phyloP scores from a whole-genome alignment of 108 stramenopile genomes.

The Cyclotella kingstonii region DNA sequence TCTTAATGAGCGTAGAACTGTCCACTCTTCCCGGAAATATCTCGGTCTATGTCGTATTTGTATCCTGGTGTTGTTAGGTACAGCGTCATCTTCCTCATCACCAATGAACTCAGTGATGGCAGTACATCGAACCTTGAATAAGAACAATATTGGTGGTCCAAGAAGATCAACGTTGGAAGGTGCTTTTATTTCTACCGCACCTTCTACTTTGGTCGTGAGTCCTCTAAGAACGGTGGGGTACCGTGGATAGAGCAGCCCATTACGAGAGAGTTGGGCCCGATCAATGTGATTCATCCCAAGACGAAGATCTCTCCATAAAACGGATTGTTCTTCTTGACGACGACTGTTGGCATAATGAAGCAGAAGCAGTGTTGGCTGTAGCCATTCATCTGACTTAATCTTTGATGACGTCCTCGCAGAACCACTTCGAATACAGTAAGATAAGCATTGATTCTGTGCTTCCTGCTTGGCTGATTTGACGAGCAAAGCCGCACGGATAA shows the following conservation, averaged over 20 bases:
- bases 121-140: constrained; percentile 74
- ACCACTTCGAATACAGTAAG: constrained; percentile 64
- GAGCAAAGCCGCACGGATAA: constrained; percentile 77
- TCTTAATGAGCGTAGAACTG: constrained; percentile 70
- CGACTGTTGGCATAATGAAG: constrained; percentile 67
- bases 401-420: constrained; percentile 80
- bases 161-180: constrained; percentile 41
- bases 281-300: constrained; percentile 83
- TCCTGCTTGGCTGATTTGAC: constrained; percentile 73
- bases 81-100: constrained; percentile 33
- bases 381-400: constrained; percentile 58
- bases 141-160: constrained; percentile 34
- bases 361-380: constrained; percentile 66
- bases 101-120: constrained; percentile 57
- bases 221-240: constrained; percentile 65
- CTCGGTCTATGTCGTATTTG: constrained; percentile 6
- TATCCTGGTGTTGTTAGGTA: constrained; percentile 6
- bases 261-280: constrained; percentile 73
- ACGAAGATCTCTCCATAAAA: constrained; percentile 72
- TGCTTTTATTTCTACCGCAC: constrained; percentile 63
- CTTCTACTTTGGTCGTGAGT: constrained; percentile 57
- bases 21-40: constrained; percentile 76
- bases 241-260: constrained; percentile 71
- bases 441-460: constrained; percentile 69
- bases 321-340: constrained; percentile 55